Evolutionary conservation across 179 eudicot genomes (phyloP).

Genomic region (Drosera spatulata): DNA sequence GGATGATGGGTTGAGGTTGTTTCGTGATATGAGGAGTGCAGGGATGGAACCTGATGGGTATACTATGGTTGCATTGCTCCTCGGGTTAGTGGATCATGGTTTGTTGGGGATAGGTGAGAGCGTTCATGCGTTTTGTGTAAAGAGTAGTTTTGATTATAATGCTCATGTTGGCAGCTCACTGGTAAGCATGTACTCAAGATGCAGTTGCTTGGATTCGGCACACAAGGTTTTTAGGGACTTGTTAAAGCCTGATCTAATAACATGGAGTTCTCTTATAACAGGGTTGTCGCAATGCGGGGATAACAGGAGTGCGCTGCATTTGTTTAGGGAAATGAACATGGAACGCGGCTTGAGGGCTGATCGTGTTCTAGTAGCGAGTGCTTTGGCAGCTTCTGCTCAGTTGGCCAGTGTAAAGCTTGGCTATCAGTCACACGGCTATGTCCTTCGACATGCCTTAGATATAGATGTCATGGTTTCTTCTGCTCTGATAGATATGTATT

Average conservation of each 20-base stretch:
- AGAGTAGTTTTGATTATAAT: slow-evolving; percentile 16
- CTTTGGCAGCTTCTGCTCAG: slow-evolving; percentile 48
- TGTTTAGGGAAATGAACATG: slow-evolving; percentile 9
- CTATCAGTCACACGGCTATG: slow-evolving; percentile 59
- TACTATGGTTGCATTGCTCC: slow-evolving; percentile 59
- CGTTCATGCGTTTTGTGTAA: slow-evolving; percentile 54
- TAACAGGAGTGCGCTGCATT: slow-evolving; percentile 20
- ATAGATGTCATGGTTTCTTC: slow-evolving; percentile 50
- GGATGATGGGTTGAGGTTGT: slow-evolving; percentile 37
- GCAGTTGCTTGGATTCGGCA: slow-evolving; percentile 52
- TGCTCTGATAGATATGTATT: slow-evolving; percentile 79
- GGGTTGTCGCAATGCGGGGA: slow-evolving; percentile 58
- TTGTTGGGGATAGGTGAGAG: slow-evolving; percentile 48
- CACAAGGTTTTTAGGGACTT: slow-evolving; percentile 37
- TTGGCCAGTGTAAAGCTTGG: slow-evolving; percentile 44
- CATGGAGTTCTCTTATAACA: slow-evolving; percentile 72
- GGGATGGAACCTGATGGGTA: slow-evolving; percentile 61
- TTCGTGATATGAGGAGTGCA: slow-evolving; percentile 28
- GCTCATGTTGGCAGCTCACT: slow-evolving; percentile 48
- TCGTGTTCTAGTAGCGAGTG: slow-evolving; percentile 44
- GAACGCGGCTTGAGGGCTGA: slow-evolving; percentile 51
- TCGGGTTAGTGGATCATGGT: slow-evolving; percentile 23
- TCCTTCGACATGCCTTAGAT: slow-evolving; percentile 52
- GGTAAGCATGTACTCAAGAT: slow-evolving; percentile 68
- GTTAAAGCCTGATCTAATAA: slow-evolving; percentile 53